phyloP scores from a whole-genome alignment of 805 yeast species.

The Candida montana region DNA sequence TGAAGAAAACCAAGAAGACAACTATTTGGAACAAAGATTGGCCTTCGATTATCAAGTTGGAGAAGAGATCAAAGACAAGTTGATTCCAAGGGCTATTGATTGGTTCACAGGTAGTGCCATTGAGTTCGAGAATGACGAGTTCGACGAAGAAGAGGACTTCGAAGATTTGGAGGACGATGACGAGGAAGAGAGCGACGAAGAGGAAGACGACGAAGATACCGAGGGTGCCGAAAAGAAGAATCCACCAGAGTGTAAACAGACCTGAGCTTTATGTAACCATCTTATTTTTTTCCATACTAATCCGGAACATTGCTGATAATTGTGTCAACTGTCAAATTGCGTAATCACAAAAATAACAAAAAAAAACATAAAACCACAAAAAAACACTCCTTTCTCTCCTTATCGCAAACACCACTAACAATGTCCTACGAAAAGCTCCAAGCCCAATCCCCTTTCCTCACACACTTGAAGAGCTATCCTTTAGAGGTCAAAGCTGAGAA shows the following conservation, averaged over 20 bases:
- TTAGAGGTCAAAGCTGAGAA: slow-evolving; percentile 4
- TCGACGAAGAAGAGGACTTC: slow-evolving; percentile 48
- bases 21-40: slow-evolving; percentile 74
- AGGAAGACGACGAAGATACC: slow-evolving; percentile 27
- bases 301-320: neutral
- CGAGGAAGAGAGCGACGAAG: slow-evolving; percentile 36
- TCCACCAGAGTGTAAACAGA: slow-evolving; percentile 16
- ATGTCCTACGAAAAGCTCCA: slow-evolving; percentile 4
- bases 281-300: too few species aligned
- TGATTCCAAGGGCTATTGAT: slow-evolving; percentile 93
- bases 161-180: slow-evolving; percentile 34
- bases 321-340: neutral
- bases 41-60: slow-evolving; percentile 94
- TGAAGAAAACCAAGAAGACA: slow-evolving; percentile 57
- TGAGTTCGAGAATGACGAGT: slow-evolving; percentile 63
- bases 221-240: slow-evolving; percentile 28
- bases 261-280: slow-evolving; percentile 1
- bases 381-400: neutral
- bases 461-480: slow-evolving; percentile 4
- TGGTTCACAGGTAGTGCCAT: slow-evolving; percentile 99
- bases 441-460: slow-evolving; percentile 3
- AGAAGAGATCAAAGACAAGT: slow-evolving; percentile 91
- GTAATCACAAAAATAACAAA: slow-evolving; percentile 16
- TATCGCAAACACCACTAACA: too few species aligned
- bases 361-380: neutral